Base-by-base conservation (phyloP, 805 yeast genomes). In the Saccharomyces paradoxus region DNA sequence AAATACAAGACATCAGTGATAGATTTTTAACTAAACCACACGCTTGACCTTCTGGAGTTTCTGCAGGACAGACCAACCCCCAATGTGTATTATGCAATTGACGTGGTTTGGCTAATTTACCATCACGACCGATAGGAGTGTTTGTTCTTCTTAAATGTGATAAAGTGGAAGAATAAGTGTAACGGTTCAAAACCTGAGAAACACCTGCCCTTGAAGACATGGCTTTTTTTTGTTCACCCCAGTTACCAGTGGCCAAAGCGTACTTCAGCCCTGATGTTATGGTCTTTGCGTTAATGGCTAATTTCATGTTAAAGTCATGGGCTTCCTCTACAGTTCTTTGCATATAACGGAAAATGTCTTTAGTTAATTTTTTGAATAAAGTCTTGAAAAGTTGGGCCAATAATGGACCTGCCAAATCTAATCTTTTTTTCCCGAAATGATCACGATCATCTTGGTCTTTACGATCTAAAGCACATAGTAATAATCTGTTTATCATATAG, bases 221-320 rank as follows among this genome's bases (percentile, higher is more conserved):
- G 13, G 98, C 97, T 73, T 94, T 94, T 84, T 91, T 92, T 72
- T 94, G 99, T 74, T 94, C 99, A 77, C 99, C 99, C 99, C 99
- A 94, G 77, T 94, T 94, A 79, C 99, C 99, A 14, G 99, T 94
- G 53, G 99, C 99, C 67, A 94, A 79, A 44, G 99, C 94, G 74
- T 94, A 94, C 70, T 95, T 88, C 73, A 94, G 81, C 70, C 99
- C 99, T 58, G 96, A 92, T 41, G 99, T 94, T 64, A 94, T 89
- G 2, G 98, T 94, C 63, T 91, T 91, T 17, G 97, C 89, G 76
- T 94, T 92, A 62, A 94, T 97, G 44, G 99, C 99, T 67, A 94
- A 81, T 52, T 96, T 90, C 76, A 94, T 81, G 70, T 92, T 92
- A 79, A 94, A 94, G 71, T 92, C 99, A 72, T 89, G 89, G 72